A percentile compares a stretch with the other conserved stretches of the same genome.
Conservation (phyloP, 371 early-diverging fungal species). For the Mycotypha africana region DNA sequence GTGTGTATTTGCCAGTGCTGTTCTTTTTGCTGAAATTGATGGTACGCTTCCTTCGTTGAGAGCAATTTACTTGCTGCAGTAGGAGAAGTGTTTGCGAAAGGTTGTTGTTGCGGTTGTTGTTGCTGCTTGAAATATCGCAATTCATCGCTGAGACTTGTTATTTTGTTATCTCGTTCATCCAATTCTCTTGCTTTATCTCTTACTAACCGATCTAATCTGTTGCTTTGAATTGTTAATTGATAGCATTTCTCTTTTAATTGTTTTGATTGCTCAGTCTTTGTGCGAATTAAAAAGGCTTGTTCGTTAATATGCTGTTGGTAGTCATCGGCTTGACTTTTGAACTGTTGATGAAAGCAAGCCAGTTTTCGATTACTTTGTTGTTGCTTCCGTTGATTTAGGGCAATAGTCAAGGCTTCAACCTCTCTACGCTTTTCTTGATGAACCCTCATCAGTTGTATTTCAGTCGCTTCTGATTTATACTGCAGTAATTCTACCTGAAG, state of each 20-base stretch:
- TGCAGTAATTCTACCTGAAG: conserved; percentile 16
- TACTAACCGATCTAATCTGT: conserved; percentile 27
- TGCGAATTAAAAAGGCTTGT: conserved; percentile 19
- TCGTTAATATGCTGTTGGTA: conserved; percentile 26
- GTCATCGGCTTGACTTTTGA: conserved; percentile 25
- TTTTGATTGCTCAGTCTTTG: conserved; percentile 8
- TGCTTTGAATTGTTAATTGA: conserved; percentile 10
- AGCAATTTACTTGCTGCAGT: not conserved
- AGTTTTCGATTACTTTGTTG: not conserved
- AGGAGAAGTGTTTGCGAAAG: not conserved
- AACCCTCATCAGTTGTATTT: conserved; percentile 16
- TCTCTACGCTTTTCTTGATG: conserved; percentile 16
- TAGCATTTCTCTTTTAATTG: conserved; percentile 14
- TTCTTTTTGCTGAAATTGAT: conserved; percentile 22
- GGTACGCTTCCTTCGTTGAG: conserved; percentile 1
- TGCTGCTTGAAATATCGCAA: too few relatives aligned
- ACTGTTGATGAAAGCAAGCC: conserved; percentile 18
- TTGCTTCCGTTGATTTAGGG: too few relatives aligned
- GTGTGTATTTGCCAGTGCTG: conserved; percentile 25
- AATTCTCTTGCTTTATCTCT: conserved; percentile 21
- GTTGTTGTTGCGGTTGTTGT: not conserved
- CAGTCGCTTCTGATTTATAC: conserved; percentile 17
- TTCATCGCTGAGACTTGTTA: conserved; percentile 21
- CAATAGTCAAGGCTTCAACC: too few relatives aligned
- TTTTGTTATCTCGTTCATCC: conserved; percentile 28